Base-by-base conservation (phyloP, 208 protist species). In the Dictyostelium gargantuum region DNA sequence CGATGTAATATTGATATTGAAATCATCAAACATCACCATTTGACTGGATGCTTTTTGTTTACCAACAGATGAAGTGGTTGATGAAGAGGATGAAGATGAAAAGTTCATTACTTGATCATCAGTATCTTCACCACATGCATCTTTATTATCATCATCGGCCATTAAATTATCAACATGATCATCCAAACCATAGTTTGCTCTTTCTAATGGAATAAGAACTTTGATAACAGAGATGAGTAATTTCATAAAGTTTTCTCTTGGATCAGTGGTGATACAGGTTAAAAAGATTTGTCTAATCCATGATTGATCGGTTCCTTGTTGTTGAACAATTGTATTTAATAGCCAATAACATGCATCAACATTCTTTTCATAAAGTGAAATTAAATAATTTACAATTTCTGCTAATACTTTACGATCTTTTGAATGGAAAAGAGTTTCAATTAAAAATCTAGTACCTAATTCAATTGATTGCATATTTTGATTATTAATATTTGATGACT, bases 401-500 rank as follows among this genome's bases (percentile, higher is more conserved):
- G 26, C 13, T 8, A 68, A 61, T 29, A 52, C 21, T 38, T 85
- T 91, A 42, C 50, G 94, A 35, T 95, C 94, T 75, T 94, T 95
- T 11, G 91, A 80, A 61, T 96, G 95, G 61, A 91, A 91, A 6
- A 97, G 46, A 23, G 77, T 93, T 73, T 95, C 94, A 76, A 95
- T 79, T 46, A 97, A 42, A 56, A 97, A 95, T 38, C 72, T 32
- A 19, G 48, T 72, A 46, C 85, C 95, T 2, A 96, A 81, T 74
- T 94, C 73, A 35, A 95, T 91, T n/a, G 94, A 72, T 26, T 70
- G 48, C 91, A 94, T 95, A n/a, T 32, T 38, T 76, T 80, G 52
- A 52, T 84, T 56, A 38, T 3, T 10, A 13, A 23, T 4, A 38
- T 35, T 29, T 38, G 1, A 21, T 68, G 15, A 10, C 3, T 32